These are phyloP conservation scores for Dioscorea alata DNA, from an alignment of 106 monocot species.

Conservation along the genomic window DNA sequence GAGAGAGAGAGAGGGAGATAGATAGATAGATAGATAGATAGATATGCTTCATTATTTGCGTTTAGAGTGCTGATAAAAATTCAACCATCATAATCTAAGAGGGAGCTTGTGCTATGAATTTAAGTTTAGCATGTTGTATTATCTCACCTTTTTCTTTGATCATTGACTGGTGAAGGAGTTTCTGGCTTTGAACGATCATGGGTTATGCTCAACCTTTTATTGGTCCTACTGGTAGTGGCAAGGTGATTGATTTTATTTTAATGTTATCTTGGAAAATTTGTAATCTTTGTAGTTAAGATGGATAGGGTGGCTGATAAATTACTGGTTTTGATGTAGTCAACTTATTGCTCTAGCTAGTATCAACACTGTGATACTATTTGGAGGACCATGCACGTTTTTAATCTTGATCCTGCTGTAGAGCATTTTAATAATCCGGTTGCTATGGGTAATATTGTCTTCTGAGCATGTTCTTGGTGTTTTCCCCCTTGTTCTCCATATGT, in stretches of 20 bases:
- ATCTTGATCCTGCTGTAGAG: slow-evolving; percentile 94
- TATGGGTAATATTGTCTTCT: slow-evolving; percentile 34
- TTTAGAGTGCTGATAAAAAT: no score
- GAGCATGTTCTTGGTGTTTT: no score
- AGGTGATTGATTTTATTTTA: slow-evolving; percentile 30
- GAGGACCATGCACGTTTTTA: slow-evolving; percentile 75
- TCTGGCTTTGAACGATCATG: slow-evolving; percentile 25
- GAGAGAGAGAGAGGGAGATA: no score
- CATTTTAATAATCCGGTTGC: slow-evolving; percentile 76
- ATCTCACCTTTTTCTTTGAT: neutral
- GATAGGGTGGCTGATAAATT: neutral
- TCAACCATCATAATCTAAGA: no score
- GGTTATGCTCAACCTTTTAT: slow-evolving; percentile 94
- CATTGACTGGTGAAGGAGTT: slow-evolving; percentile 1
- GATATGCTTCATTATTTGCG: no score
- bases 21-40: no score
- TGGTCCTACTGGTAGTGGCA: slow-evolving; percentile 95
- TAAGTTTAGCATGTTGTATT: no score
- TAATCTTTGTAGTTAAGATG: neutral
- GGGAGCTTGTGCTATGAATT: no score
- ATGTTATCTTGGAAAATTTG: neutral
- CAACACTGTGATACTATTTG: slow-evolving; percentile 64
- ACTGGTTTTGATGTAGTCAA: slow-evolving; percentile 38
- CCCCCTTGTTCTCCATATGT: no score
- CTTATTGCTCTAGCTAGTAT: slow-evolving; percentile 86